Base-by-base conservation (phyloP, 306 rosid species). In the Elaeagnus macrophylla region DNA sequence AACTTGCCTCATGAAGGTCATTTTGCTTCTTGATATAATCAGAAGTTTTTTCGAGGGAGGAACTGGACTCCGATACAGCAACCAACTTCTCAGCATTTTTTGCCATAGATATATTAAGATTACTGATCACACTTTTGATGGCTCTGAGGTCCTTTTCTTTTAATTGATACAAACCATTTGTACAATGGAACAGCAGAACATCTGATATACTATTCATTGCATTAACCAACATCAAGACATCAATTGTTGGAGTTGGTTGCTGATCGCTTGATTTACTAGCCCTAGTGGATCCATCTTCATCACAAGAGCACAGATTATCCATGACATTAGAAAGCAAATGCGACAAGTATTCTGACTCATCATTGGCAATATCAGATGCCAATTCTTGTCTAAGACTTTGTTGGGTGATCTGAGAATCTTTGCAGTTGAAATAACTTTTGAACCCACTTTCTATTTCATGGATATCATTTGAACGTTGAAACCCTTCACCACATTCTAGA, bases 171-270 rank as follows among this genome's bases (percentile, higher is more conserved):
- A 37, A 49, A 57, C 74, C 72, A 67, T 65, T 73, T 45, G 57
- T 55, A 72, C 81, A 77, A 68, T 82, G 78, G 58, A 15, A 42
- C 59, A 84, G 73, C 69, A 93, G 89, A 64, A 77, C 45, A 15
- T 84, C 88, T 48, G 96, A 84, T 67, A 82, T 46, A 63, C 72
- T 77, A 49, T 65, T 76, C 72, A 93, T 65, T 5, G 69, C 70
- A 59, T 70, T 68, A 59, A 87, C 72, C 76, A 93, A 67, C 71
- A 61, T 59, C 56, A 53, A 80, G 70, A 75, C 75, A 77, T 80
- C 80, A 51, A 77, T 54, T 62, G 73, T 88, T 14, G 53, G 58
- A 67, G 49, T 50, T 57, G 84, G 59, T 20, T 67, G 82, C 56
- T 69, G 68, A 53, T 7, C 67, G 58, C 35, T 51, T 35, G 75